These are phyloP conservation scores for Silybum marianum DNA, from an alignment of 129 eudicot species.

Conservation along the genomic window DNA sequence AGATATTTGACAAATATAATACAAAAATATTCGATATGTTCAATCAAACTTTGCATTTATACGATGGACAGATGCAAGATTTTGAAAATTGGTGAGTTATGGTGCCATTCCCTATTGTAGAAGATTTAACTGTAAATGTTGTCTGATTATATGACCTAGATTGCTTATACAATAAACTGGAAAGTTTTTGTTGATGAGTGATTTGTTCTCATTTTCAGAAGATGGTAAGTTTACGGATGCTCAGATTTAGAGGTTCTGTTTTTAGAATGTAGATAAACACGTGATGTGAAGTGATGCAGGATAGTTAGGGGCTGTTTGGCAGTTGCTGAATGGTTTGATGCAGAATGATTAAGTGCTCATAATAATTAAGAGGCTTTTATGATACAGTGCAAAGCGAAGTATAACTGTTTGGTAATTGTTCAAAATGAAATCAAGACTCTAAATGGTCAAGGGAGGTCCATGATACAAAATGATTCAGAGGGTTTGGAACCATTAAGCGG, in stretches of 20 bases:
- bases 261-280: neutral
- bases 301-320: no score
- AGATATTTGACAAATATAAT: slow-evolving; percentile 1
- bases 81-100: neutral
- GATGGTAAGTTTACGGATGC: neutral
- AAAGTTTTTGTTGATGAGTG: neutral
- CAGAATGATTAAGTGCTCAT: no score
- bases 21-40: neutral
- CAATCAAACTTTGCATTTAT: neutral
- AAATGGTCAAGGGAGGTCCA: no score
- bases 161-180: neutral
- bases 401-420: no score
- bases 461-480: no score
- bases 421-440: no score
- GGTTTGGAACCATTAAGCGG: no score
- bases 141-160: neutral
- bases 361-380: no score
- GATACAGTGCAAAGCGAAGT: no score
- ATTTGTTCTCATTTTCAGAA: neutral
- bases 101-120: neutral
- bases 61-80: neutral
- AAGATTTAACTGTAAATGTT: neutral
- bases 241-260: neutral
- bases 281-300: neutral
- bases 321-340: no score